Base-by-base conservation (phyloP, 495 filamentous ascomycete species). In the Chaetomidium leptoderma region DNA sequence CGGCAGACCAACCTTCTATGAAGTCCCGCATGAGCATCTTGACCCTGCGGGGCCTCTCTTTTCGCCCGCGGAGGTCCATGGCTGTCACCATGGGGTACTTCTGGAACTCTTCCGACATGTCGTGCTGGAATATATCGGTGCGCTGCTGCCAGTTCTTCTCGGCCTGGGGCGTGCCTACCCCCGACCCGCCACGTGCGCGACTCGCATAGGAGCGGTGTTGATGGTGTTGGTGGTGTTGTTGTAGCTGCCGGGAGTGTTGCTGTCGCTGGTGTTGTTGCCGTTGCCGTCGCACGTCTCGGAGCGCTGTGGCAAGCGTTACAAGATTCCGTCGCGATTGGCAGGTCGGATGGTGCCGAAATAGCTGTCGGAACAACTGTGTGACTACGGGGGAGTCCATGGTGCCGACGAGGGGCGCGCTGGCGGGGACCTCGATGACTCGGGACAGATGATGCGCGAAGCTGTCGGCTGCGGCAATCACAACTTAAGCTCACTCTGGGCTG, bases 1-100 rank as follows among this genome's bases (percentile, higher is more conserved):
- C 6, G 40, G 52, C 14, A 37, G 35, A 57, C 74, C 59, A 68
- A 95, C 91, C 91, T 72, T 99, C 93, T 64, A 99, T 93, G 69
- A 97, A 99, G 75, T 99, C 95, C 57, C 93, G 81, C 64, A 91
- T 86, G 63, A 96, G 72, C 93, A 99, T 99, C 82, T 96, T 96
- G 53, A 96, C 91, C 65, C 89, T 78, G 68, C 79, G 83, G 13
- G 93, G 93, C 61, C 95, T 78, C 64, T 95, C 88, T 44, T 76
- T 83, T 40, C 87, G 75, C 55, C 68, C 75, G 47, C 85, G 82
- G 63, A 99, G 72, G 24, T 87, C 82, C 61, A 89, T 82, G 8
- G 92, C 84, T 7, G 91, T 96, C 19, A 97, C 89, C 63, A 85
- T 82, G 1, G 93, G 92, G 67, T 89, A 96, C 57, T 76, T 75